phyloP scores from a whole-genome alignment of 2,329 filamentous ascomycete genomes.

The Neonectria sp. region DNA sequence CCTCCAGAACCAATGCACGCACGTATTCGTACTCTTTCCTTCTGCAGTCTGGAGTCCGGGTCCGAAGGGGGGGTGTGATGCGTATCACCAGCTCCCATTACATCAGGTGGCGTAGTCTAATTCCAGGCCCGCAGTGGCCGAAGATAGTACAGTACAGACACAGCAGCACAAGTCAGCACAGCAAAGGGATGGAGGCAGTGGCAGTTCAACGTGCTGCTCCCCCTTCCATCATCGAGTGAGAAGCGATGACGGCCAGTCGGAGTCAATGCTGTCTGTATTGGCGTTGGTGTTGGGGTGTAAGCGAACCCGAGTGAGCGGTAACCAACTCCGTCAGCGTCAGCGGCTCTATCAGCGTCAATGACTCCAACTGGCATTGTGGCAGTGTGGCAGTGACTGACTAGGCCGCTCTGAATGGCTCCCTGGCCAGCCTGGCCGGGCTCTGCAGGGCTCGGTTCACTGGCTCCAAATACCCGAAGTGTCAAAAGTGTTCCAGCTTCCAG shows the following conservation, averaged over 20 bases:
- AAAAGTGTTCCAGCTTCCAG: slow-evolving; percentile 1
- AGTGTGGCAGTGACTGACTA: slow-evolving; percentile 8
- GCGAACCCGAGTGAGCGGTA: not conserved
- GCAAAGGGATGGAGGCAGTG: no score
- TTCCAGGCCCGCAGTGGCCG: slow-evolving; percentile 22
- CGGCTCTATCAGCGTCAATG: not conserved
- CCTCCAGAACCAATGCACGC: slow-evolving; percentile 5
- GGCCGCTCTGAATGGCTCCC: slow-evolving; percentile 11
- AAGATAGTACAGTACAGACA: no score
- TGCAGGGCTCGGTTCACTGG: not conserved
- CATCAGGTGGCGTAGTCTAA: slow-evolving; percentile 43
- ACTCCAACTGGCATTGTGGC: not conserved
- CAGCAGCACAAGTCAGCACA: not conserved
- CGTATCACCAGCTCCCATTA: slow-evolving; percentile 32
- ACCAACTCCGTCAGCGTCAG: slow-evolving; percentile 3
- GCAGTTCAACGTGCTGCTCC: not conserved
- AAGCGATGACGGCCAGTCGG: not conserved
- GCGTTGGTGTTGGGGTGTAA: not conserved
- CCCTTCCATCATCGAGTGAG: not conserved
- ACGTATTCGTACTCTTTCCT: slow-evolving; percentile 21
- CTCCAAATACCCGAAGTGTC: not conserved
- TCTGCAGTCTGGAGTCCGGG: not conserved
- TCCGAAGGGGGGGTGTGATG: not conserved
- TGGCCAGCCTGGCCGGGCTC: not conserved
- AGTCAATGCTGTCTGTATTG: no score